Evolutionary conservation across 768 basidiomycete species (phyloP).

Genomic region (Xerocomus spinulosus): DNA sequence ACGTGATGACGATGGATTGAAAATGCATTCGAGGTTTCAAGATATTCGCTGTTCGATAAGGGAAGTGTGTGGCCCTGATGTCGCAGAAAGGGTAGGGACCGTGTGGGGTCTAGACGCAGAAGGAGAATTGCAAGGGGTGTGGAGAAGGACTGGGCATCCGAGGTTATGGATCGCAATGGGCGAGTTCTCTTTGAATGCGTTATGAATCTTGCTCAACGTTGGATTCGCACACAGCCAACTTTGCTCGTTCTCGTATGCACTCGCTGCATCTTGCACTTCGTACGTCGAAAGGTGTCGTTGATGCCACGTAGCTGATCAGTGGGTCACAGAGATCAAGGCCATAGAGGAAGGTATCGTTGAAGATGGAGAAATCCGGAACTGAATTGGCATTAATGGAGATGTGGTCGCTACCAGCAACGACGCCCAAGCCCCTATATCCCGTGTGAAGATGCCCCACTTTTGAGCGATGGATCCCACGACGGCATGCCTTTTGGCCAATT

Average conservation of each 20-base stretch:
- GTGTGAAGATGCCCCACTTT: not conserved
- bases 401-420: not conserved
- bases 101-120: slow-evolving; percentile 65
- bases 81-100: slow-evolving; percentile 43
- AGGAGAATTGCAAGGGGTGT: slow-evolving; percentile 50
- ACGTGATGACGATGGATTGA: not conserved
- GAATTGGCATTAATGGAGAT: not conserved
- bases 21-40: slow-evolving; percentile 36
- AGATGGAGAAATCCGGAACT: slow-evolving; percentile 11
- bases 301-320: slow-evolving; percentile 1
- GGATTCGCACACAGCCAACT: slow-evolving; percentile 12
- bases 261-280: slow-evolving; percentile 30
- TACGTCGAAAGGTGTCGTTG: slow-evolving; percentile 4
- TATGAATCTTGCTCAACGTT: not conserved
- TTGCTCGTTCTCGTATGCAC: slow-evolving; percentile 22
- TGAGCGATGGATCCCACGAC: not conserved
- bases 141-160: slow-evolving; percentile 31
- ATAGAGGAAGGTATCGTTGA: slow-evolving; percentile 22
- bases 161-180: slow-evolving; percentile 33
- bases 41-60: slow-evolving; percentile 38
- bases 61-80: slow-evolving; percentile 43
- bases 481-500: not conserved
- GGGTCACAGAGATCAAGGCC: slow-evolving; percentile 27
- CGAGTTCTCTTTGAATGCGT: slow-evolving; percentile 2
- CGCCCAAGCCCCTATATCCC: no score